Evolutionary conservation across 2,329 filamentous ascomycete genomes (phyloP), one percentile per base, ranked within the genome.

Genomic region (Trichoderma citrinoviride): DNA sequence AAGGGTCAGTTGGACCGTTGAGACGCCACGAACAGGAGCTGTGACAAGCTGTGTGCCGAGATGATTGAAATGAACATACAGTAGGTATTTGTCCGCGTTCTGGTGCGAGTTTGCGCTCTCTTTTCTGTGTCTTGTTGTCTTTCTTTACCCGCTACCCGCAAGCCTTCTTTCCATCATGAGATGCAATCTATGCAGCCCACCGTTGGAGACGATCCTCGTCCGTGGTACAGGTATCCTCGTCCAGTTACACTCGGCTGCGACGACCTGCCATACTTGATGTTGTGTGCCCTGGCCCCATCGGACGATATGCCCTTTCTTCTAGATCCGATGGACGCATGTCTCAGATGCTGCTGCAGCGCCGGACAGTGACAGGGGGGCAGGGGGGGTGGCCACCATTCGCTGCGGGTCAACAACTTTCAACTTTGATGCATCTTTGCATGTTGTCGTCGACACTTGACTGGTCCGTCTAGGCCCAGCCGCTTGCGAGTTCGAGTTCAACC

Each of bases 301-400:
- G 27, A 37, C 47, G 47, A 61, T 46, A 33, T 54, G 15, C 8
- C 33, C 12, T 37, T 43, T 46, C n/a, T 54, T 44, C 52, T 41
- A 54, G 60, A 62, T 62, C 60, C 60, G 60, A 62, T 62, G 29
- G 52, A 46, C 60, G 40, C 52, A 46, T 54, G 60, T 62, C 49
- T 61, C 40, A 37, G 55, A 58, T 58, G 55, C 4, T 37, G 33
- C 33, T 58, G 55, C 4, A 47, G 33, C 33, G 47, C 49, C 19
- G 25, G 49, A 50, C 8, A 7, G 27, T 29, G 47, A 14, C 29
- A 46, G n/a, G 25, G 27, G 52, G n/a, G 47, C 57, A 44, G 25
- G 47, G 56, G 40, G 12, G 40, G 40, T 15, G 41, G 41, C 15
- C 5, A n/a, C 25, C 50, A 46, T 46, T 46, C 49, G 60, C 40